Evolutionary conservation across 1,284 basidiomycete genomes (phyloP), one percentile per base, ranked within the genome.

Genomic region (Ustilago xerochloae): DNA sequence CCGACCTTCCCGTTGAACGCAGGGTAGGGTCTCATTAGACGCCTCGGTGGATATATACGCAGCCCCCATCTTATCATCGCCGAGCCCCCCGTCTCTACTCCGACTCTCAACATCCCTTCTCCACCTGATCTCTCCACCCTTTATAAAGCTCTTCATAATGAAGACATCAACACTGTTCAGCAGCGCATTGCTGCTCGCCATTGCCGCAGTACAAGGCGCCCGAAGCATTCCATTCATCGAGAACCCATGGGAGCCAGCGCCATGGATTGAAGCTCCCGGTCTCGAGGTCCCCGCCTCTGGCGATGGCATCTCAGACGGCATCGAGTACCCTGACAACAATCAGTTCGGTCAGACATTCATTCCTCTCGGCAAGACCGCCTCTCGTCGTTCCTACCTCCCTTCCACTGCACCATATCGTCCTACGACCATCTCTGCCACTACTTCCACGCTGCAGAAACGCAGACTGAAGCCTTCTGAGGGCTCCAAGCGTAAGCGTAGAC

Each of bases 291-390:
- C 15, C n/a, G 22, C 45, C 12, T 32, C 20, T 24, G 36, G 29
- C 18, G 36, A 52, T 10, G 47, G 28, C 7, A 20, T 32, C 6
- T 58, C 55, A 7, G 55, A 58, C 29, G 55, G 55, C 16, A 24
- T 20, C 18, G 9, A 20, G 18, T 49, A 39, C 28, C 46, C 46
- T 4, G n/a, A 30, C 2, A 20, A 58, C 22, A 15, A 8, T 20
- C 24, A 22, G 6, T 49, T 32, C 30, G 35, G 33, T 7, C 55
- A 48, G 6, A 18, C 46, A 7, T 58, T 49, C 28, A 8, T 49
- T 1, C 45, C 35, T n/a, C 46, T 38, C 7, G 39, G 52, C 20
- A 28, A 38, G 10, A 3, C 38, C 29, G 29, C 24, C 26, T 29
- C 38, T 8, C 29, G 29, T 3, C 7, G 3, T 3, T 28, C 8